A percentile compares a stretch with the other conserved stretches of the same genome.
Conservation (phyloP, 2,329 filamentous ascomycete species). For the Sarocladium kiliense region DNA sequence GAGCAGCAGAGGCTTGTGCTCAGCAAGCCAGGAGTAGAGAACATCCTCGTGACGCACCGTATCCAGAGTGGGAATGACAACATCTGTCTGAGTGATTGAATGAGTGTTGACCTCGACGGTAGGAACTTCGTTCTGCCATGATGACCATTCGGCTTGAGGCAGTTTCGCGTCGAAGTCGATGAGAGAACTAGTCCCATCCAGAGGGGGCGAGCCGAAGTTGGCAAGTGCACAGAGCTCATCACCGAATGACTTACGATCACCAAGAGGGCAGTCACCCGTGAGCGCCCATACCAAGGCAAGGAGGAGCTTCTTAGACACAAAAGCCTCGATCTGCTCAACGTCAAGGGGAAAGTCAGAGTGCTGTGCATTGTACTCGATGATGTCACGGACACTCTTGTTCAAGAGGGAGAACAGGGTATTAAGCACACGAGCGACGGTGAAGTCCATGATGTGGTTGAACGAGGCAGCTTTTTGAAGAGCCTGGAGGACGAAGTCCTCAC, state of each 20-base stretch:
- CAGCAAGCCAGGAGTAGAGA: conserved; percentile 98
- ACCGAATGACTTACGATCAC: conserved; percentile 83
- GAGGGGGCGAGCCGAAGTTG: conserved; percentile 76
- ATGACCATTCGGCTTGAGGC: conserved; percentile 81
- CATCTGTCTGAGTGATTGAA: conserved; percentile 94
- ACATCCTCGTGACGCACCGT: conserved; percentile 98
- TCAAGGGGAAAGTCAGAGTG: conserved; percentile 93
- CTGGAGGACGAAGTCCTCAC: conserved; percentile 73
- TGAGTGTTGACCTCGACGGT: conserved; percentile 97
- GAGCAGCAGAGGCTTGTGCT: conserved; percentile 93
- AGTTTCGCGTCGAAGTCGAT: conserved; percentile 94
- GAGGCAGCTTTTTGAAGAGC: conserved; percentile 70
- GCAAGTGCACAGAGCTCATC: conserved; percentile 78
- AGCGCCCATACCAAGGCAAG: conserved; percentile 93
- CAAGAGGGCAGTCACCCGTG: conserved; percentile 87
- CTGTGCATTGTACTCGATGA: conserved; percentile 93
- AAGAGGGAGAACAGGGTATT: conserved; percentile 92
- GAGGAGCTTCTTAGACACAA: conserved; percentile 88
- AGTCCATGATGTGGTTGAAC: conserved; percentile 98
- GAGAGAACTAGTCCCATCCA: conserved; percentile 74
- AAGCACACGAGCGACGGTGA: conserved; percentile 83
- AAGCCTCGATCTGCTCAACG: conserved; percentile 82
- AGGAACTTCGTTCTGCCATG: conserved; percentile 94
- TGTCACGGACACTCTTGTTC: conserved; percentile 86
- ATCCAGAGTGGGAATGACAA: conserved; percentile 96